phyloP scores from a whole-genome alignment of 2,329 filamentous ascomycete genomes.

The Calonectria multiphialidica region DNA sequence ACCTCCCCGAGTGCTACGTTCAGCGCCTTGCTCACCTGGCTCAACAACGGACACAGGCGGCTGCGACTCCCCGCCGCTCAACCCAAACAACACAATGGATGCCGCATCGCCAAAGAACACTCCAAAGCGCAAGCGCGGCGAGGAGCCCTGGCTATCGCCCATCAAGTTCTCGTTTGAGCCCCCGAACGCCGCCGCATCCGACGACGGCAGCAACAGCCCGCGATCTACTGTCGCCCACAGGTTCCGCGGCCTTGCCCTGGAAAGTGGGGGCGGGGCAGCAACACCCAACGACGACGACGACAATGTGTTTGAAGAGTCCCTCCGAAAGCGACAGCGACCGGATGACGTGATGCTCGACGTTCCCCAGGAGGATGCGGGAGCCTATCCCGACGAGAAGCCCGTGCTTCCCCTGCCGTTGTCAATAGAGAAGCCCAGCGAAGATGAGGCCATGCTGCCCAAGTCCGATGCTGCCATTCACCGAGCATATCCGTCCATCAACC shows the following conservation, averaged over 20 bases:
- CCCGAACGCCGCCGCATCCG: slow-evolving; percentile 43
- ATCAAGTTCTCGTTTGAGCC: slow-evolving; percentile 61
- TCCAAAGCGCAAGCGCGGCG: slow-evolving; percentile 61
- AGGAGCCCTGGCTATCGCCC: slow-evolving; percentile 49
- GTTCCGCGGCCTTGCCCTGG: slow-evolving; percentile 64
- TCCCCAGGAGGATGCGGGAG: slow-evolving; percentile 19
- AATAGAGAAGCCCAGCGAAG: slow-evolving; percentile 9
- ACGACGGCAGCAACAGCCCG: slow-evolving; percentile 66
- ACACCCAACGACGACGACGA: slow-evolving; percentile 41
- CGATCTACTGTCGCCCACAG: slow-evolving; percentile 63
- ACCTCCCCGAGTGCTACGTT: slow-evolving; percentile 2
- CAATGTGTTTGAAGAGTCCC: slow-evolving; percentile 46
- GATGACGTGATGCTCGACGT: slow-evolving; percentile 48
- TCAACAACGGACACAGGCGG: slow-evolving; percentile 3
- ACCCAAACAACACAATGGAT: slow-evolving; percentile 37
- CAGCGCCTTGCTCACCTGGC: slow-evolving; percentile 11
- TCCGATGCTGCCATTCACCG: slow-evolving; percentile 41
- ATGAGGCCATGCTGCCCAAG: slow-evolving; percentile 27
- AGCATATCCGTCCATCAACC: slow-evolving; percentile 54
- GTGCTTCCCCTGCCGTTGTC: slow-evolving; percentile 15
- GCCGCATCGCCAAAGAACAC: slow-evolving; percentile 46
- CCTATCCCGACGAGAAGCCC: slow-evolving; percentile 24
- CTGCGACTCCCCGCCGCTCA: not conserved
- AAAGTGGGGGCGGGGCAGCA: slow-evolving; percentile 59
- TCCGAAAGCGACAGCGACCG: slow-evolving; percentile 54